Conservation (phyloP, 1,139 yeast species). For the Debaryomycetaceae sp. region DNA sequence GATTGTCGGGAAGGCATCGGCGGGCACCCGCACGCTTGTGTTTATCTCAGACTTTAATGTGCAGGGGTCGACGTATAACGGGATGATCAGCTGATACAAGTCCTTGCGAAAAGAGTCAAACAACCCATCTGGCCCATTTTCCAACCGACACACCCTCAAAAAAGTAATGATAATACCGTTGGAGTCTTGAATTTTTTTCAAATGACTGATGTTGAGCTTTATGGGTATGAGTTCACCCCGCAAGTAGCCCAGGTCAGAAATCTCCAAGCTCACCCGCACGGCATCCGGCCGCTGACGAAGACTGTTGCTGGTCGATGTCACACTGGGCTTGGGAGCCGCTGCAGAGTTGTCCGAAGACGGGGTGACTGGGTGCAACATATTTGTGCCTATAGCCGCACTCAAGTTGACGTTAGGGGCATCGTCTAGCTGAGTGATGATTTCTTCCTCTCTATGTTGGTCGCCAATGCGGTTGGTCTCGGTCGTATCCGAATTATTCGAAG, state of each 20-base stretch:
- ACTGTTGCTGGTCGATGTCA: constrained; percentile 6
- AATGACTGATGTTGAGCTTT: constrained; percentile 60
- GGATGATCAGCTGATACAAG: constrained; percentile 70
- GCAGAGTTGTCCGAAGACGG: constrained; percentile 6
- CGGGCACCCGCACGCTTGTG: constrained; percentile 68
- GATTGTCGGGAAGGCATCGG: constrained; percentile 84
- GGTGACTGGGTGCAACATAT: constrained; percentile 7
- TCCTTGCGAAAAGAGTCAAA: constrained; percentile 83
- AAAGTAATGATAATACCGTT: constrained; percentile 77
- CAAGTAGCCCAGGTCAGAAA: constrained; percentile 67
- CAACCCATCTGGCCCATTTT: constrained; percentile 58
- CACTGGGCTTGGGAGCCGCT: constrained; percentile 6
- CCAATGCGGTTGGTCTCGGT: constrained; percentile 4
- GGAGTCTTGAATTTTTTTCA: constrained; percentile 66
- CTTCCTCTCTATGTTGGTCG: no score
- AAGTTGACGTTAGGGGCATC: no score
- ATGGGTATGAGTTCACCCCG: constrained; percentile 79
- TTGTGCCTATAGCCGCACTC: no score
- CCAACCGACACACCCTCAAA: constrained; percentile 75
- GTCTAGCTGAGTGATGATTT: no score
- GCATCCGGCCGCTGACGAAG: constrained; percentile 18
- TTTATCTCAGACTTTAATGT: constrained; percentile 55
- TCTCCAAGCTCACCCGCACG: constrained; percentile 53
- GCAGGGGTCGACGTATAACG: constrained; percentile 72
- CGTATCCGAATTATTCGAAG: constrained; percentile 33